Percentiles rank a stretch among this genome's conserved stretches.
These are phyloP conservation scores for Kuraishia molischiana DNA, from an alignment of 805 yeast species.

Conservation along the genomic window DNA sequence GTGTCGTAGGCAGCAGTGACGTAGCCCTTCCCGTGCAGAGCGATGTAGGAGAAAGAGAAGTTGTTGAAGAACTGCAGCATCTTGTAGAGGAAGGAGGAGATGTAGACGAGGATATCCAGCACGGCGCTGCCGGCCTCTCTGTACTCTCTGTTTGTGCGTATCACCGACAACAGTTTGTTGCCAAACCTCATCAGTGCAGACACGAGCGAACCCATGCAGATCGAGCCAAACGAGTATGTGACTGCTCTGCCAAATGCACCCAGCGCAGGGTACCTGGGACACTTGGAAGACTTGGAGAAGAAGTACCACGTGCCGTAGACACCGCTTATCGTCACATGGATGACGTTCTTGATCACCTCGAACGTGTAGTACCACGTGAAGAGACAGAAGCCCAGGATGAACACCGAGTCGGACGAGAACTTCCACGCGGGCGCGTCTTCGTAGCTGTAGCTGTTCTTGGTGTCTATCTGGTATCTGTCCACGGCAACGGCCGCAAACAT, in stretches of 20 bases:
- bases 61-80: conserved; percentile 77
- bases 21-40: conserved; percentile 77
- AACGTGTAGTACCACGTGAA: conserved; percentile 76
- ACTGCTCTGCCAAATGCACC: conserved; percentile 49
- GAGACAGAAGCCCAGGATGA: conserved; percentile 58
- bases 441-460: conserved; percentile 41
- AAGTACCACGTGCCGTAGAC: conserved; percentile 83
- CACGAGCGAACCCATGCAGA: conserved; percentile 38
- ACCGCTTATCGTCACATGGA: conserved; percentile 70
- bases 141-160: conserved; percentile 37
- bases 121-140: conserved; percentile 11
- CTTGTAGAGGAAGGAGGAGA: conserved; percentile 58
- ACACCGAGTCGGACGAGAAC: conserved; percentile 43
- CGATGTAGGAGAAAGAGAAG: conserved; percentile 81
- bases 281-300: conserved; percentile 55
- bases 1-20: conserved; percentile 72
- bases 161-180: conserved; percentile 43
- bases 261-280: conserved; percentile 59
- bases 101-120: conserved; percentile 10
- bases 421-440: conserved; percentile 42
- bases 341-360: conserved; percentile 65
- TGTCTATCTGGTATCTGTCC: conserved; percentile 57
- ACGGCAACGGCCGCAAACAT: conserved; percentile 51
- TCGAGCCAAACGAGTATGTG: conserved; percentile 11
- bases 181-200: conserved; percentile 39